Conservation (phyloP, 1,139 yeast species). For the Diutina rugosa region DNA sequence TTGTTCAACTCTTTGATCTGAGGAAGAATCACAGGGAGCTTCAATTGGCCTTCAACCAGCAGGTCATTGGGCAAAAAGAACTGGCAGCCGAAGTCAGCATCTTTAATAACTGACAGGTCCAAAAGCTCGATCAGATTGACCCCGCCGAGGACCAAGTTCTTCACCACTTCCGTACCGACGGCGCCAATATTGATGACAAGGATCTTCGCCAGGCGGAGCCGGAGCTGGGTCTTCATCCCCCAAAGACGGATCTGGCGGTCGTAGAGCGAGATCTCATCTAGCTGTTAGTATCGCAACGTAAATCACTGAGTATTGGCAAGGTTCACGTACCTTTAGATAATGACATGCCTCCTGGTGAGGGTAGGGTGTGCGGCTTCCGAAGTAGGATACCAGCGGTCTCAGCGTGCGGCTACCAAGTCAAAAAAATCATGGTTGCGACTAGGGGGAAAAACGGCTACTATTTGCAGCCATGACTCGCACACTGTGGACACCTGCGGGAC, state of each 20-base stretch:
- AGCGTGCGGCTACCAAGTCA: neutral
- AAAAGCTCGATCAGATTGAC: constrained; percentile 63
- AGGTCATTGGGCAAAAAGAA: constrained; percentile 58
- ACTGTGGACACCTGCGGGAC: neutral
- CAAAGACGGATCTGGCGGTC: constrained; percentile 93
- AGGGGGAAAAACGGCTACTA: neutral
- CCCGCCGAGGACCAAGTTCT: constrained; percentile 83
- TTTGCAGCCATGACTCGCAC: neutral
- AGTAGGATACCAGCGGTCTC: neutral
- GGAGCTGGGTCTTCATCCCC: constrained; percentile 89
- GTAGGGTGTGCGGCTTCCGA: neutral
- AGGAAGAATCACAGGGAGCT: constrained; percentile 41
- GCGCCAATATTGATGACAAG: constrained; percentile 60
- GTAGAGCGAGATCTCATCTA: constrained; percentile 80
- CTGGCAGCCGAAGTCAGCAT: constrained; percentile 62
- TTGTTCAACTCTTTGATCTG: constrained; percentile 65
- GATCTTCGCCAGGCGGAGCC: constrained; percentile 63
- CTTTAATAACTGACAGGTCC: constrained; percentile 43
- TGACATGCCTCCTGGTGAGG: neutral
- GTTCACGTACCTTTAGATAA: neutral
- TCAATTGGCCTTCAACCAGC: constrained; percentile 30
- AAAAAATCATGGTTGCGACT: neutral
- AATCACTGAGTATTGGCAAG: neutral
- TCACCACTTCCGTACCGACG: constrained; percentile 67
- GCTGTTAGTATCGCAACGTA: constrained; percentile 6